A percentile compares a stretch with the other conserved stretches of the same genome.
Evolutionary conservation across 495 filamentous ascomycete genomes (phyloP).

Genomic region (Tirmania nivea): DNA sequence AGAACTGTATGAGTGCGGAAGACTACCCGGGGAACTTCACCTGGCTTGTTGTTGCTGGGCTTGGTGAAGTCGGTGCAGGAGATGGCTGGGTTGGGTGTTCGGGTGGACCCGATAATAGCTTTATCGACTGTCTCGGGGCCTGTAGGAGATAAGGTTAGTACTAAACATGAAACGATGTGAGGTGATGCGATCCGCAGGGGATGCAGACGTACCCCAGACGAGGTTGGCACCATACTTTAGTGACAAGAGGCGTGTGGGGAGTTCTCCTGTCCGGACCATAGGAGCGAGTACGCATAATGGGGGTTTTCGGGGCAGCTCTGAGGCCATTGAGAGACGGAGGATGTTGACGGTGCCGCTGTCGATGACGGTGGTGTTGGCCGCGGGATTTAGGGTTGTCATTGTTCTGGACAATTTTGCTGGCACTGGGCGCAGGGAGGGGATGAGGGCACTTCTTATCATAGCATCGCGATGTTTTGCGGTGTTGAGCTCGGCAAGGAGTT

Average conservation of each 20-base stretch:
- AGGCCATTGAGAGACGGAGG: no score
- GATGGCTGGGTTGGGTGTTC: slow-evolving; percentile 50
- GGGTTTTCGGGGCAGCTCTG: not conserved
- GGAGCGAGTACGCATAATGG: slow-evolving; percentile 59
- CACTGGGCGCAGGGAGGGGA: no score
- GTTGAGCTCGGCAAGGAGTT: no score
- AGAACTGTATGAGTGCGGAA: slow-evolving; percentile 59
- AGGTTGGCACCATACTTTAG: slow-evolving; percentile 90
- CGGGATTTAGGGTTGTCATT: not conserved
- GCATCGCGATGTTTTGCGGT: no score
- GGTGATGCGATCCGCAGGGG: not conserved
- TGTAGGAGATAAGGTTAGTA: slow-evolving; percentile 15
- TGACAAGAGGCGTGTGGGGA: slow-evolving; percentile 67
- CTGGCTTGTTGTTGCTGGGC: slow-evolving; percentile 26
- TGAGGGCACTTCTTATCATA: no score
- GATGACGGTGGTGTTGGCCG: not conserved
- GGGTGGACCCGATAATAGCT: slow-evolving; percentile 64
- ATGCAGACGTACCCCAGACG: slow-evolving; percentile 51
- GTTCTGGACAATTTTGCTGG: not conserved
- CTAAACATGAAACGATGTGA: not conserved
- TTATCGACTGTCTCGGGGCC: slow-evolving; percentile 84
- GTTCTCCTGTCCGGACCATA: slow-evolving; percentile 90
- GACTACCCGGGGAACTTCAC: slow-evolving; percentile 29
- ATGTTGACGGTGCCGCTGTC: no score
- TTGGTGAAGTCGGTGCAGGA: slow-evolving; percentile 58